Evolutionary conservation across 2,329 filamentous ascomycete species (phyloP).

Genomic region (Chaetomiaceae sp.): DNA sequence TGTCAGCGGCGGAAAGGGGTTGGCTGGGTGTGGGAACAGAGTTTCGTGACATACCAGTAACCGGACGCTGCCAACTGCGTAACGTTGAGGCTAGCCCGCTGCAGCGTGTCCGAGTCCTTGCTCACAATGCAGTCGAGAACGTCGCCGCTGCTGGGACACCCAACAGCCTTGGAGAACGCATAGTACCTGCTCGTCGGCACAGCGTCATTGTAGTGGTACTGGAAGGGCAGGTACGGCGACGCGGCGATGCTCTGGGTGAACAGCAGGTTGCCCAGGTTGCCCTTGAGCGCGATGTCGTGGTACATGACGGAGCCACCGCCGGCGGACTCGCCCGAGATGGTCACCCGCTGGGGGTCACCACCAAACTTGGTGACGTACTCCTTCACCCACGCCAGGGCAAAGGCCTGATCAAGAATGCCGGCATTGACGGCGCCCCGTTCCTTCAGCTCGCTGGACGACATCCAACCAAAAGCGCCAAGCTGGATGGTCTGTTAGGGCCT

Average conservation of each 20-base stretch:
- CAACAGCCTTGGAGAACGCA: conserved; percentile 29
- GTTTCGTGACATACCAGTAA: conserved; percentile 14
- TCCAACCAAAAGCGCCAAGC: conserved; percentile 48
- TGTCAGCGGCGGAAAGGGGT: conserved; percentile 11
- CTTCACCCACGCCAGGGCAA: conserved; percentile 27
- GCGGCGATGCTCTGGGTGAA: conserved; percentile 27
- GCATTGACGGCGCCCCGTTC: conserved; percentile 21
- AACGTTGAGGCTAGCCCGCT: conserved; percentile 31
- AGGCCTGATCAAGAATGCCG: conserved; percentile 24
- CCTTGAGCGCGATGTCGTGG: conserved; percentile 19
- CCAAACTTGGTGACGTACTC: conserved; percentile 26
- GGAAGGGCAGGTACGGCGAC: conserved; percentile 48
- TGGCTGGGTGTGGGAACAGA: conserved; percentile 14
- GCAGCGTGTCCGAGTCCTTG: conserved; percentile 30
- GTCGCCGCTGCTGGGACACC: conserved; percentile 25
- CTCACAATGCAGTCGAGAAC: conserved; percentile 32
- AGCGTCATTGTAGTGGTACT: conserved; percentile 37
- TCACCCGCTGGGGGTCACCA: conserved; percentile 25
- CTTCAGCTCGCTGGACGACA: conserved; percentile 48
- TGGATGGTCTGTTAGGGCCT: neutral
- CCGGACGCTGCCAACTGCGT: conserved; percentile 22
- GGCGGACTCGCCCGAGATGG: conserved; percentile 27
- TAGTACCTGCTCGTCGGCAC: conserved; percentile 30
- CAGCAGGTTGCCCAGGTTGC: conserved; percentile 22
- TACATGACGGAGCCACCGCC: conserved; percentile 27